Percentiles rank a stretch among this genome's conserved stretches.
Conservation (phyloP, 192 early-diverging fungal genomes). For the Coemansia sp. region DNA sequence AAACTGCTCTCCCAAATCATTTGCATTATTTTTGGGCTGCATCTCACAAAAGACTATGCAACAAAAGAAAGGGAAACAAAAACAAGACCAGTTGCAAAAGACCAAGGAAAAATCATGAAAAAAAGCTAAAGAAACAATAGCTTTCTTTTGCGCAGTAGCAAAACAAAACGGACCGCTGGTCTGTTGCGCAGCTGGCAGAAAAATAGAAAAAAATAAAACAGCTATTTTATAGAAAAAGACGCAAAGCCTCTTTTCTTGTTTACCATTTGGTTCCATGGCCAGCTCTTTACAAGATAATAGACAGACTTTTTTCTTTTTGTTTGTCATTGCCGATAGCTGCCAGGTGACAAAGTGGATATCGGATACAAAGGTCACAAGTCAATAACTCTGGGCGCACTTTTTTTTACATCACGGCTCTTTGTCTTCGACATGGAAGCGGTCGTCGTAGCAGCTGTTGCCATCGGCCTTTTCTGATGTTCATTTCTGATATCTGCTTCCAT, state of each 20-base stretch:
- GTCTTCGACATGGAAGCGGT: too few species aligned
- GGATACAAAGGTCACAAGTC: neutral
- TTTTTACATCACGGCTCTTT: neutral
- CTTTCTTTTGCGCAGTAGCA: constrained; percentile 9
- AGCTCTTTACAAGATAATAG: neutral
- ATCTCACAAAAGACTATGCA: neutral
- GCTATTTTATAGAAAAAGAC: neutral
- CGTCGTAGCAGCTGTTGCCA: too few species aligned
- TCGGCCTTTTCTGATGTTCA: too few species aligned
- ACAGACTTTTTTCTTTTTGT: neutral
- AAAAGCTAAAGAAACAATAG: constrained; percentile 11
- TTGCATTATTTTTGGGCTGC: neutral
- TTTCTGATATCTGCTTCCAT: too few species aligned
- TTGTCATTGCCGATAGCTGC: neutral
- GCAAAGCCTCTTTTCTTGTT: constrained; percentile 2
- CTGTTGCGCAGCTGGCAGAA: neutral
- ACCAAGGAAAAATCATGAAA: constrained; percentile 1
- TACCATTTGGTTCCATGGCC: neutral
- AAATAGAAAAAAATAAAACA: neutral
- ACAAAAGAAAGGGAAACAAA: neutral
- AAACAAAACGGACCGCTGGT: neutral
- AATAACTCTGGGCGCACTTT: neutral
- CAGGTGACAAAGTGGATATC: neutral
- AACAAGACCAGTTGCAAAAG: neutral
- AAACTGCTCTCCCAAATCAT: neutral